Evolutionary conservation across 1,284 basidiomycete species (phyloP).

Genomic region (Coniophora puteana): DNA sequence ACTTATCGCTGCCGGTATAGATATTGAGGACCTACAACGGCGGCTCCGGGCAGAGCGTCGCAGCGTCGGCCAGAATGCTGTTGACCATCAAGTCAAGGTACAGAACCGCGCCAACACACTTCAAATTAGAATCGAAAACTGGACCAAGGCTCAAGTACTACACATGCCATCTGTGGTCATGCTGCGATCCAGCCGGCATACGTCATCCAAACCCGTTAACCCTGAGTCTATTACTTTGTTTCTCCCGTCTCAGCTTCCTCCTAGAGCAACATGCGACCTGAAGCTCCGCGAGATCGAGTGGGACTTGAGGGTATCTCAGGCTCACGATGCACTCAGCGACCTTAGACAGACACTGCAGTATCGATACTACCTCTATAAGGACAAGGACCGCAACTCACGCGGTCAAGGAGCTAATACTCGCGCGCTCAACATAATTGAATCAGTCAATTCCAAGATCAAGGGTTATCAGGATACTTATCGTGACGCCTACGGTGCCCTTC

Average conservation of each 20-base stretch:
- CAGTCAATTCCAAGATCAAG: not conserved
- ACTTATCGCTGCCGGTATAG: not conserved
- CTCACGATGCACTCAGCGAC: not conserved
- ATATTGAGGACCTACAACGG: conserved; percentile 2
- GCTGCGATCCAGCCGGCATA: not conserved
- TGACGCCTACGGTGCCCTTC: not conserved
- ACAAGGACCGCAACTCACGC: not conserved
- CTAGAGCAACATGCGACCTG: not conserved
- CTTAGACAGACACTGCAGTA: not conserved
- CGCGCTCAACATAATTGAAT: not conserved
- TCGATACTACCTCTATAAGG: not conserved
- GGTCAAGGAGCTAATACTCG: not conserved
- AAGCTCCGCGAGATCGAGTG: not conserved
- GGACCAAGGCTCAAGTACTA: not conserved
- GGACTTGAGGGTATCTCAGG: not conserved
- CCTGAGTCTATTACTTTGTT: not conserved
- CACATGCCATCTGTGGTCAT: not conserved
- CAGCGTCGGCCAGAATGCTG: not conserved
- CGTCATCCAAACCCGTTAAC: not conserved
- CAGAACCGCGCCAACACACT: conserved; percentile 2
- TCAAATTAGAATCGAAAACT: not conserved
- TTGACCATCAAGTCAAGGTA: conserved; percentile 1
- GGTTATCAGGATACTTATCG: not conserved
- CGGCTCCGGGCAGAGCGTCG: not conserved
- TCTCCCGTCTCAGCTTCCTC: not conserved